Evolutionary conservation across 2,329 filamentous ascomycete species (phyloP).

Genomic region (Diaporthe ilicicola): DNA sequence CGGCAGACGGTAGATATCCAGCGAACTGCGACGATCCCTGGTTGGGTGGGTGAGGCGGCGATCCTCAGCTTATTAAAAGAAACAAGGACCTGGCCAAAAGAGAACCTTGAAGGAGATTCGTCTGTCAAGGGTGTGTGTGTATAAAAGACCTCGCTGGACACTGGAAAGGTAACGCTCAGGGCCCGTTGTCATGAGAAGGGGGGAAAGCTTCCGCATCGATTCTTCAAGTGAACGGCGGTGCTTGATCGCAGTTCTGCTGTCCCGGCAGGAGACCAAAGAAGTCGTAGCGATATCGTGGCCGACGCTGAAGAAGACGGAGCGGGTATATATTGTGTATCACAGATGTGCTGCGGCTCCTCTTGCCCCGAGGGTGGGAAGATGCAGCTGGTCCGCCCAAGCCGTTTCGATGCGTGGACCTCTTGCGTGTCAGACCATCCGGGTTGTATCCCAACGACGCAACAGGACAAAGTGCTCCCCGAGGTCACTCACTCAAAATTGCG

Average conservation of each 20-base stretch:
- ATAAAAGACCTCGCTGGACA: background rate
- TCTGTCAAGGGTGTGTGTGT: background rate
- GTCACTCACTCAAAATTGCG: background rate
- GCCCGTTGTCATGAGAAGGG: background rate
- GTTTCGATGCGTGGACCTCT: background rate
- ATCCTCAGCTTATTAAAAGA: background rate
- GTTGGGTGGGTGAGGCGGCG: background rate
- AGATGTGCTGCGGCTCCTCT: background rate
- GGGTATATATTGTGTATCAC: background rate
- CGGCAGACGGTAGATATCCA: background rate
- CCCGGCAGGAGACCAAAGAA: too few relatives aligned
- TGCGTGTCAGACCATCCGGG: too few relatives aligned
- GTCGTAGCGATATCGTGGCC: background rate
- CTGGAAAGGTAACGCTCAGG: background rate
- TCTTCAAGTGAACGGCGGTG: background rate
- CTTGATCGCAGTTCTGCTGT: background rate
- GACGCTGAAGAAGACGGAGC: background rate
- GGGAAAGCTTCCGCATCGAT: too few relatives aligned
- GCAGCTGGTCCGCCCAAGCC: too few relatives aligned
- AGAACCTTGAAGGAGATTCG: background rate
- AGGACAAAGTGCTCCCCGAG: background rate
- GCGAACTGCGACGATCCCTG: background rate
- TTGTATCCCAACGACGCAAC: too few relatives aligned
- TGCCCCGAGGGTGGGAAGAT: background rate
- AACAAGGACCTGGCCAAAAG: background rate